phyloP scores from a whole-genome alignment of 768 basidiomycete species.

The Kwoniella bestiolae region DNA sequence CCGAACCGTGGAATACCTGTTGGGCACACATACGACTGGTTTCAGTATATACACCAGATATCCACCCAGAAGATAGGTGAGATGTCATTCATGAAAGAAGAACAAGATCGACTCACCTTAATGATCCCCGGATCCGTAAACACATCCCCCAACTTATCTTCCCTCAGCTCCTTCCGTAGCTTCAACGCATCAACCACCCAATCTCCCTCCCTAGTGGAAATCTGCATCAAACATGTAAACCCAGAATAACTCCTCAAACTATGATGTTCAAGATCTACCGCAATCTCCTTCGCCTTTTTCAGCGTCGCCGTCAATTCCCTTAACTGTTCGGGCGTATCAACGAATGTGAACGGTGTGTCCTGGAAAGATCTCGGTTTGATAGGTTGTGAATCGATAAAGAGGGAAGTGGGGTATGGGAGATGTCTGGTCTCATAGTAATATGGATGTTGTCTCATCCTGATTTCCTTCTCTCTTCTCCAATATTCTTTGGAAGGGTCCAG shows the following conservation, averaged over 20 bases:
- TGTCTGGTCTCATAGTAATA: slow-evolving; percentile 85
- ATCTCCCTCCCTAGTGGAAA: slow-evolving; percentile 72
- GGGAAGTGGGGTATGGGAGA: slow-evolving; percentile 69
- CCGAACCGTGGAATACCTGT: slow-evolving; percentile 92
- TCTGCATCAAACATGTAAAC: slow-evolving; percentile 83
- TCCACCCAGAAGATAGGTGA: too few relatives aligned
- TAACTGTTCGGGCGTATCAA: slow-evolving; percentile 67
- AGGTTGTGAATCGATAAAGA: slow-evolving; percentile 66
- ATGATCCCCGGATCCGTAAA: slow-evolving; percentile 82
- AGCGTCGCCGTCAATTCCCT: slow-evolving; percentile 70
- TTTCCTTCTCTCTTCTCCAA: slow-evolving; percentile 14
- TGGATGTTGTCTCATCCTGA: slow-evolving; percentile 61
- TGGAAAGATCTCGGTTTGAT: slow-evolving; percentile 66
- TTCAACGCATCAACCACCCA: slow-evolving; percentile 83
- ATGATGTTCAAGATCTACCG: slow-evolving; percentile 94
- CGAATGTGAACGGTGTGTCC: slow-evolving; percentile 71
- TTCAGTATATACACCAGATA: too few relatives aligned
- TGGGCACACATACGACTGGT: not conserved
- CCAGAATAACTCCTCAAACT: slow-evolving; percentile 81
- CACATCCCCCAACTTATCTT: slow-evolving; percentile 73
- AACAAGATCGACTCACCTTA: slow-evolving; percentile 72
- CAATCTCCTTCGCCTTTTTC: slow-evolving; percentile 73
- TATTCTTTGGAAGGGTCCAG: slow-evolving; percentile 21
- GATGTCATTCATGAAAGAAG: too few relatives aligned
- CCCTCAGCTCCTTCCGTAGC: slow-evolving; percentile 69